Base-by-base conservation (phyloP, 1,284 basidiomycete genomes). In the Marasmius oreades region DNA sequence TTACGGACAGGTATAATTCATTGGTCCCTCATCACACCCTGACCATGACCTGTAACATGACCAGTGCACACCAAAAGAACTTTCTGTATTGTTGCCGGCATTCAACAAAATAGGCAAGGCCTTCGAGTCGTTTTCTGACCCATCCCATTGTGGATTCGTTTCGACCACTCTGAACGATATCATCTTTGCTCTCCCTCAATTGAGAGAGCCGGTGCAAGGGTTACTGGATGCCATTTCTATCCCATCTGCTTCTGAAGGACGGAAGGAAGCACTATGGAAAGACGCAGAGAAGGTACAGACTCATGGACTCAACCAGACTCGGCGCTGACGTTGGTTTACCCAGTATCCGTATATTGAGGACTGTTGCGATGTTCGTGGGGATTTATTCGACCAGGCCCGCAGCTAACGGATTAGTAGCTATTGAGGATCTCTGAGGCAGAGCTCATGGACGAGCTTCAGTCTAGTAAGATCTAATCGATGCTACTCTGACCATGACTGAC, bases 31-130 rank as follows among this genome's bases (percentile, higher is more conserved):
- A 4, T 23, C 12, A 22, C 20, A n/a, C 43, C 16, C 28, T 22
- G 43, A 45, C n/a, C 16, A 4, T 18, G 26, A 1, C 18, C 36
- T 26, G 46, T 23, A 10, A 61, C 39, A 14, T 53, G 24, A 31
- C 28, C 50, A 93, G 88, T 92, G 92, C 55, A 89, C 88, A 0
- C 92, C 95, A 0, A 81, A 86, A 64, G 96, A 99, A 68, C 79
- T 98, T 4, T 83, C 86, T 0, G 74, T 84, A 4, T 76, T 98
- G 16, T 77, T 98, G 1, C 77, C 85, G 5, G 86, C 91, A 2
- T 89, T 98, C 58, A 77, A 84, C 42, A 88, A 86, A 45, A 77
- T 96, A 42, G 87, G 85, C 0, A 73, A 74, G 28, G 82, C 90
- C 5, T 94, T 93, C 63, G 77, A 80, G 20, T 68, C 74, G 1